Conservation (phyloP, 2,329 filamentous ascomycete species). For the Pyrenophora graminea region DNA sequence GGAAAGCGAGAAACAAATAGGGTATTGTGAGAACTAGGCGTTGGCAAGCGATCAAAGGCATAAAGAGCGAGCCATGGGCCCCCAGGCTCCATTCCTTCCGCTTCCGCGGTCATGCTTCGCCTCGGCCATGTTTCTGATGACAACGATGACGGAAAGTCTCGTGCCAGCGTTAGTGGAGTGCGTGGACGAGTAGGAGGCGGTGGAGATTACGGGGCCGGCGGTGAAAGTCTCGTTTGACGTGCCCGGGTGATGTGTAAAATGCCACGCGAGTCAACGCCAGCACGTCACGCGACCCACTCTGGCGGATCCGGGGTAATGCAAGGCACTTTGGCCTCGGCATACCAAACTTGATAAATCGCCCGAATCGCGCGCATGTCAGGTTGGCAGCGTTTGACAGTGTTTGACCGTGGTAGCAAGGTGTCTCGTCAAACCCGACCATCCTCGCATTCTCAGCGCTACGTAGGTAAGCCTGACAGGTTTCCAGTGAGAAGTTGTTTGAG, state of each 20-base stretch:
- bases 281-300: slow-evolving; percentile 16
- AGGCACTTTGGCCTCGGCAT: slow-evolving; percentile 8
- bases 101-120: slow-evolving; percentile 3
- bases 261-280: slow-evolving; percentile 13
- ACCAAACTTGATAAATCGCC: not conserved
- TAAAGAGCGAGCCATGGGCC: slow-evolving; percentile 2
- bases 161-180: slow-evolving; percentile 12
- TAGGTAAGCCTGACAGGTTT: no score
- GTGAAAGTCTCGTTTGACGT: slow-evolving; percentile 11
- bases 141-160: slow-evolving; percentile 10
- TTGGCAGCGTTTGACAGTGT: not conserved
- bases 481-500: no score
- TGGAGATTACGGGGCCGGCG: slow-evolving; percentile 9
- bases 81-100: not conserved
- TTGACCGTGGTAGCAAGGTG: not conserved
- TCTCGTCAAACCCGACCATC: no score
- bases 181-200: slow-evolving; percentile 12
- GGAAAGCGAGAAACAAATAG: not conserved
- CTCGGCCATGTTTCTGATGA: slow-evolving; percentile 1
- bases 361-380: no score
- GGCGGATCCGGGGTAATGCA: slow-evolving; percentile 14
- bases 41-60: slow-evolving; percentile 7
- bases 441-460: no score
- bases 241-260: slow-evolving; percentile 14
- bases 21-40: not conserved